Conservation (phyloP, 768 basidiomycete genomes). For the Boletus rubescentipes region DNA sequence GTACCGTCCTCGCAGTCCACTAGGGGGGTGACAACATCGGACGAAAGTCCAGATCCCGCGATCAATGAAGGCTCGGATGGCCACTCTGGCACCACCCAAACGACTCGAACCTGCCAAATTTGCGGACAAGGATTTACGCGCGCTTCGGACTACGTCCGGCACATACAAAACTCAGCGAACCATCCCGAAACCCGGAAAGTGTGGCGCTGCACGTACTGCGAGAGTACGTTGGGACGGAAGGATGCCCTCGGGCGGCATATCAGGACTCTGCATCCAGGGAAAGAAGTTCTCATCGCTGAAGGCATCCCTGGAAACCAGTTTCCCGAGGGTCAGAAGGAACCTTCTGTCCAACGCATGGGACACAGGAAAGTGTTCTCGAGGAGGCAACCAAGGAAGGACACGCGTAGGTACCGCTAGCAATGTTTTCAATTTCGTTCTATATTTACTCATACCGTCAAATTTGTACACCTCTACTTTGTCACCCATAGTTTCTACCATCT, state of each 20-base stretch:
- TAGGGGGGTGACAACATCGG: background rate
- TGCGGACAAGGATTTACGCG: conserved; percentile 23
- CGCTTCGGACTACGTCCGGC: conserved; percentile 21
- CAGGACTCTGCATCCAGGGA: conserved; percentile 14
- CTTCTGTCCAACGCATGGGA: background rate
- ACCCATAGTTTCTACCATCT: background rate
- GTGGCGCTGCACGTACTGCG: conserved; percentile 25
- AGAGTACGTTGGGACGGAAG: conserved; percentile 21
- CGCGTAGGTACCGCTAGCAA: conserved; percentile 1
- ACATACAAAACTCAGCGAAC: conserved; percentile 19
- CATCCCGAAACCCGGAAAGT: conserved; percentile 27
- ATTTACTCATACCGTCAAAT: background rate
- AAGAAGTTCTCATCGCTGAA: background rate
- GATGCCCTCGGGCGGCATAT: conserved; percentile 28
- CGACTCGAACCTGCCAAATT: conserved; percentile 11
- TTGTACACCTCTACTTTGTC: background rate
- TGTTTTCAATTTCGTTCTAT: background rate
- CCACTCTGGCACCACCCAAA: background rate
- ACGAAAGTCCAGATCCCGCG: background rate
- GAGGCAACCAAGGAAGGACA: conserved; percentile 7
- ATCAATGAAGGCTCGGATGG: background rate
- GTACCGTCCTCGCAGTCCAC: background rate
- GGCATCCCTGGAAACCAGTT: background rate
- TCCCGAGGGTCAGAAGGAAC: background rate
- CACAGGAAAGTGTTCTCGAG: conserved; percentile 5